Base-by-base conservation (phyloP, 176 grass and related monocot species). In the Oryza officinalis region DNA sequence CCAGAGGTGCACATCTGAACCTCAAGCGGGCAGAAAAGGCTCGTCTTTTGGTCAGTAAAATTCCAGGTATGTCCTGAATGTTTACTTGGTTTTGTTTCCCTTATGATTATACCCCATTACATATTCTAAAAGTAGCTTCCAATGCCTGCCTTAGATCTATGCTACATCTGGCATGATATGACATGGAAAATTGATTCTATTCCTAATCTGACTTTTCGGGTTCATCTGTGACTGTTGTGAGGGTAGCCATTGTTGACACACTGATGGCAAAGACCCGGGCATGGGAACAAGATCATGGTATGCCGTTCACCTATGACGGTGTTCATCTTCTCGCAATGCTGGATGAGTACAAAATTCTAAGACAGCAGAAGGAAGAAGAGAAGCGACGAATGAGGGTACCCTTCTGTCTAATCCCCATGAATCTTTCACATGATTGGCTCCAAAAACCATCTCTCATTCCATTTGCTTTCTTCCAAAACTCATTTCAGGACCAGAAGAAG, bases 21-120 rank as follows among this genome's bases (percentile, higher is more conserved):
- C 93, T 98, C 63, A 98, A 98, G 65, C 91, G 89, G 65, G 93
- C 96, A 78, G 96, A 98, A 85, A 98, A 92, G 87, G 93, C 93
- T 69, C 96, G 96, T 81, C 79, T 92, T 75, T 67, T 95, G 79
- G 93, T 98, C 67, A 92, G 92, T 68, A 98, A 98, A 88, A 94
- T 95, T 79, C 96, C 96, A 86, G 89, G 96, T 95, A 92, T 26
- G 74, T 30, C 88, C 45, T 25, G 40, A 65, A 78, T 13, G 59
- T 73, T 32, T n/a, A 76, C 65, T 22, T 28, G 7, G 23, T 40
- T 71, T 70, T 8, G 17, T 35, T 32, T 85, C 10, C 52, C 2
- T 13, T 30, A 41, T 37, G 72, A 63, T n/a, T 6, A 25, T 38
- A 27, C 11, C 1, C 28, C 47, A 33, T 13, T 72, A 65, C 63